These are phyloP conservation scores for Vanilla planifolia DNA, from an alignment of 106 monocot genomes.

Conservation along the genomic window DNA sequence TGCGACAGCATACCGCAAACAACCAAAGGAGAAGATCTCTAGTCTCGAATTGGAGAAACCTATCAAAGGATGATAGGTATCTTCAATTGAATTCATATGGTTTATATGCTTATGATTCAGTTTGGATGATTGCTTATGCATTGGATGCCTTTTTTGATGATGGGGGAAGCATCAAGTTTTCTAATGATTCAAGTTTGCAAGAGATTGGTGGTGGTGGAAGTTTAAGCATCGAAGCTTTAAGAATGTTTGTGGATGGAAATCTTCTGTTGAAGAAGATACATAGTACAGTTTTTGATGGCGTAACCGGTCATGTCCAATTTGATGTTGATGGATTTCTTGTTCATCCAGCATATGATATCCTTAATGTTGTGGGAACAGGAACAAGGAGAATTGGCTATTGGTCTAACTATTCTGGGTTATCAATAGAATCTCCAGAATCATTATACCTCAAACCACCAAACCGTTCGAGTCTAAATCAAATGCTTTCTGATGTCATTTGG, in stretches of 20 bases:
- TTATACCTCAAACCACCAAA: constrained; percentile 37
- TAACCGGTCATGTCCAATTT: constrained; percentile 49
- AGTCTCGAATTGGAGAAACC: constrained; percentile 40
- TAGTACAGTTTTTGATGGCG: constrained; percentile 30
- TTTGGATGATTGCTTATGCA: constrained; percentile 64
- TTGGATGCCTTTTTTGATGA: constrained; percentile 46
- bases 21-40: constrained; percentile 42
- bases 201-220: constrained; percentile 6
- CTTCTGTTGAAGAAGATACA: constrained; percentile 43
- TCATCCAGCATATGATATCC: constrained; percentile 66
- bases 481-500: constrained; percentile 53
- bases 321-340: constrained; percentile 37
- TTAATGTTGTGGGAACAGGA: constrained; percentile 66
- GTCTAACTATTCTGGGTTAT: constrained; percentile 72
- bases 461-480: constrained; percentile 20
- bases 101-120: constrained; percentile 71
- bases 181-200: constrained; percentile 40
- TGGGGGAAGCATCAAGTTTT: constrained; percentile 52
- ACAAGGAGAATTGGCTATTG: constrained; percentile 52
- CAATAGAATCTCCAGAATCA: constrained; percentile 39
- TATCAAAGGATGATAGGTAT: constrained; percentile 9
- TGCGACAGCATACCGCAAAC: constrained; percentile 56
- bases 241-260: constrained; percentile 49
- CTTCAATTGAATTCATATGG: constrained; percentile 55
- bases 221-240: constrained; percentile 55